Percentiles rank a stretch among this genome's conserved stretches.
Conservation (phyloP, 305 asterid species). For the Fraxinus velutina region DNA sequence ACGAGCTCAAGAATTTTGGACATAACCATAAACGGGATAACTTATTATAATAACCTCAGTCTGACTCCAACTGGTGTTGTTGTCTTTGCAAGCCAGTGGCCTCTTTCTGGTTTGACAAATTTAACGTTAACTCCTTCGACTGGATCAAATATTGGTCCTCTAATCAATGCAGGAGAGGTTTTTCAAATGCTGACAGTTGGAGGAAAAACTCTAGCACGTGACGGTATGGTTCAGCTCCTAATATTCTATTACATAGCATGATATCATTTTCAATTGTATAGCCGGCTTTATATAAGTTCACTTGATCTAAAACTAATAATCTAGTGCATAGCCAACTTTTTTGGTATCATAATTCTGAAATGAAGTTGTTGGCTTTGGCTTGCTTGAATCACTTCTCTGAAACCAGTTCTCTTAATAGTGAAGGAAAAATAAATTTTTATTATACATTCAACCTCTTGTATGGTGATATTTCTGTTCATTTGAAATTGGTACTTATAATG, state of each 20-base stretch:
- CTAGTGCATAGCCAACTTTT: neutral
- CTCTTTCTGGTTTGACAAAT: constrained; percentile 64
- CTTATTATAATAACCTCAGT: constrained; percentile 55
- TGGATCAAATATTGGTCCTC: constrained; percentile 71
- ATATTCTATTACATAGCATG: constrained; percentile 14
- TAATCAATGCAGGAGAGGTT: constrained; percentile 85
- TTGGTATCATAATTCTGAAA: neutral
- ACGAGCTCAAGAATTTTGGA: constrained; percentile 52
- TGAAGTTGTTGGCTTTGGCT: neutral
- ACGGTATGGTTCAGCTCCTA: constrained; percentile 44
- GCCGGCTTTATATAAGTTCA: neutral
- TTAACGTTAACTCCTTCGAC: constrained; percentile 54
- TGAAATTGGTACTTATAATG: neutral
- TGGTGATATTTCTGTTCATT: neutral
- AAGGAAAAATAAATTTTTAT: neutral
- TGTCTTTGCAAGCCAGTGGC: constrained; percentile 74
- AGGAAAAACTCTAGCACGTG: constrained; percentile 78
- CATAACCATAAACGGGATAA: constrained; percentile 54
- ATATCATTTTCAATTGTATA: neutral
- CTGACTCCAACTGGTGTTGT: constrained; percentile 57
- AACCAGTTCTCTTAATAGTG: neutral
- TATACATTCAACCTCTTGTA: neutral
- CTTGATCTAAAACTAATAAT: neutral
- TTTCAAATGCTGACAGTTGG: constrained; percentile 56
- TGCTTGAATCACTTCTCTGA: neutral